Base-by-base conservation (phyloP, 371 early-diverging fungal genomes). In the Mortierella sp. region DNA sequence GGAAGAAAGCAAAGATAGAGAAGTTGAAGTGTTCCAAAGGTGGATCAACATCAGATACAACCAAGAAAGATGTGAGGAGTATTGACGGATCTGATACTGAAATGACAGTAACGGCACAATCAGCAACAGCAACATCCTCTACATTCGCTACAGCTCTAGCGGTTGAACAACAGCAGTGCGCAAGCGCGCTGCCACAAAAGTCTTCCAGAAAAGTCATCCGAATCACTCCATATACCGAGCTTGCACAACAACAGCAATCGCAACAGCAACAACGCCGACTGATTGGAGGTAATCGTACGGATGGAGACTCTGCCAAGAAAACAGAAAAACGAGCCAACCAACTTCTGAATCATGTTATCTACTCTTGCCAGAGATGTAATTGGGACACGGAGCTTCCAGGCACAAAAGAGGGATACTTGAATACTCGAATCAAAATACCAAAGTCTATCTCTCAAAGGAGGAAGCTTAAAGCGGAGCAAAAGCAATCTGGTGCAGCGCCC, bases 381-480 rank as follows among this genome's bases (percentile, higher is more conserved):
- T 65, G 81, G 2, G 59, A 68, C 2, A 80, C 81, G n/a, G 72
- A 80, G 50, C 60, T 75, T 4, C 69, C 67, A 33, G 81, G 81
- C 24, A 68, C 81, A 16, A 80, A 74, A 11, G 47, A 70, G 45
- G 75, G 66, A 1, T 61, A 71, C 10, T 36, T 79, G 43, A 48
- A 28, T 4, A 32, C 65, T 36, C 59, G 63, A 11, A 38, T 74
- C 65, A 80, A 80, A 41, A 58, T 41, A 9, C 40, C 38, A 10
- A 78, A 69, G 21, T 47, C 63, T 15, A 55, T 63, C 48, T 72
- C 69, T n/a, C 69, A 62, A 43, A 61, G 38, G 13, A 24, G 74
- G 43, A 79, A 66, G 28, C 21, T 58, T 8, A 58, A 63, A 48
- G 47, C 16, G 38, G 24, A 40, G 40, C 11, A 40, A 16, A 33